phyloP scores from a whole-genome alignment of 2,329 filamentous ascomycete species.

The Nemania diffusa region DNA sequence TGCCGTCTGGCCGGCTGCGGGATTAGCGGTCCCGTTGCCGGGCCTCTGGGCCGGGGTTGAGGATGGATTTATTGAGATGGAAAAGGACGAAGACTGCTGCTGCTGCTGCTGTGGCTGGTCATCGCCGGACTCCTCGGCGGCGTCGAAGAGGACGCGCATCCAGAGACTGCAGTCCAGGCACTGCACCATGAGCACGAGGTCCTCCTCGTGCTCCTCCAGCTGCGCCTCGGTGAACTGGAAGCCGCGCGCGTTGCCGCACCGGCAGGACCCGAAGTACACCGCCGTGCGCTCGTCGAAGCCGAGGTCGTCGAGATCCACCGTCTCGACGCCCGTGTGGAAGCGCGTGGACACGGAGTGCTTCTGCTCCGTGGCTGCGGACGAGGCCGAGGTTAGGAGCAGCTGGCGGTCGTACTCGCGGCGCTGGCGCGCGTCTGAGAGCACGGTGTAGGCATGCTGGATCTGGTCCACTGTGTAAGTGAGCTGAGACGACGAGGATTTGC shows the following conservation, averaged over 20 bases:
- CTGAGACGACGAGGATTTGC: conserved; percentile 35
- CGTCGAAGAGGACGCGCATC: conserved; percentile 71
- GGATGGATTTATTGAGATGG: no score
- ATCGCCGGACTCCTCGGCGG: conserved; percentile 54
- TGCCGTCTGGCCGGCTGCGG: neutral
- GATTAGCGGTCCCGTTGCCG: neutral
- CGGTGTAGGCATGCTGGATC: conserved; percentile 68
- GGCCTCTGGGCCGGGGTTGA: no score
- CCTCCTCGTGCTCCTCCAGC: conserved; percentile 66
- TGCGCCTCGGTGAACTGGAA: conserved; percentile 69
- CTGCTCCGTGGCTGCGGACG: conserved; percentile 15
- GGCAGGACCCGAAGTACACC: conserved; percentile 68
- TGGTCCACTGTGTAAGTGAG: conserved; percentile 67
- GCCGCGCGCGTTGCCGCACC: conserved; percentile 71
- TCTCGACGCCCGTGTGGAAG: conserved; percentile 66
- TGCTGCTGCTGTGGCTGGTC: conserved; percentile 30
- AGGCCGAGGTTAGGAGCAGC: conserved; percentile 49
- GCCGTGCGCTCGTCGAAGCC: conserved; percentile 59
- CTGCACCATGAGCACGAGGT: conserved; percentile 71
- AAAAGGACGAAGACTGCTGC: conserved; percentile 5
- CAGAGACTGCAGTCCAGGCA: conserved; percentile 75
- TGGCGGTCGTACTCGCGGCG: conserved; percentile 65
- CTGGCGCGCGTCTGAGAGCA: conserved; percentile 62
- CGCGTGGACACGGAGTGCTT: conserved; percentile 38
- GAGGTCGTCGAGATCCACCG: conserved; percentile 73